These are phyloP conservation scores for Suillus tomentosus DNA, from an alignment of 768 basidiomycete species.

Conservation along the genomic window DNA sequence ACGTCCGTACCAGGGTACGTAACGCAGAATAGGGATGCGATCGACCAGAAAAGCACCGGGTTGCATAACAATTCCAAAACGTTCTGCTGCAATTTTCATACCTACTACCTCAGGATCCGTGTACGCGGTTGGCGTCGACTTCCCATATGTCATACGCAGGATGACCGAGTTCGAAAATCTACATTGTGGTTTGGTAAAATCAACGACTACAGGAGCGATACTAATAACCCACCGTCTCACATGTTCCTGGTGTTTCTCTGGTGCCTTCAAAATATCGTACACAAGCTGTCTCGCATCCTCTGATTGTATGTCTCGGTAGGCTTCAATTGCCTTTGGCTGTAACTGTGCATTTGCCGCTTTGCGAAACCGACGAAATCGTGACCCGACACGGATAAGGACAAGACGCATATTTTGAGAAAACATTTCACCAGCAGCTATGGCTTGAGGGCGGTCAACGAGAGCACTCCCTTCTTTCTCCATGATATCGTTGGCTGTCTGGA, in stretches of 20 bases:
- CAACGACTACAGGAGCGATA: neutral
- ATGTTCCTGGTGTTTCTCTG: conserved; percentile 5
- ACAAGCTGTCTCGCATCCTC: conserved; percentile 23
- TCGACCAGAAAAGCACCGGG: conserved; percentile 34
- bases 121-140: conserved; percentile 49
- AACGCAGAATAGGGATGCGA: conserved; percentile 32
- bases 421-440: conserved; percentile 53
- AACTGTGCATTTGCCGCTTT: conserved; percentile 55
- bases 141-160: conserved; percentile 47
- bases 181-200: neutral
- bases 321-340: conserved; percentile 44
- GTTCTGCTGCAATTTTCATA: conserved; percentile 23
- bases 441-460: conserved; percentile 48
- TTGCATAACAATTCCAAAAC: conserved; percentile 26
- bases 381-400: conserved; percentile 49
- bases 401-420: conserved; percentile 57
- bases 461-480: conserved; percentile 58
- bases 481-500: conserved; percentile 51
- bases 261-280: conserved; percentile 10
- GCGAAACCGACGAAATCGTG: conserved; percentile 55
- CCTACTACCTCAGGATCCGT: conserved; percentile 18
- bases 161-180: conserved; percentile 53
- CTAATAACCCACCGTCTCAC: neutral
- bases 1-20: conserved; percentile 58
- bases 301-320: conserved; percentile 46